Evolutionary conservation across 352 stramenopile genomes (phyloP).

Genomic region (Phytopythium aichiense): DNA sequence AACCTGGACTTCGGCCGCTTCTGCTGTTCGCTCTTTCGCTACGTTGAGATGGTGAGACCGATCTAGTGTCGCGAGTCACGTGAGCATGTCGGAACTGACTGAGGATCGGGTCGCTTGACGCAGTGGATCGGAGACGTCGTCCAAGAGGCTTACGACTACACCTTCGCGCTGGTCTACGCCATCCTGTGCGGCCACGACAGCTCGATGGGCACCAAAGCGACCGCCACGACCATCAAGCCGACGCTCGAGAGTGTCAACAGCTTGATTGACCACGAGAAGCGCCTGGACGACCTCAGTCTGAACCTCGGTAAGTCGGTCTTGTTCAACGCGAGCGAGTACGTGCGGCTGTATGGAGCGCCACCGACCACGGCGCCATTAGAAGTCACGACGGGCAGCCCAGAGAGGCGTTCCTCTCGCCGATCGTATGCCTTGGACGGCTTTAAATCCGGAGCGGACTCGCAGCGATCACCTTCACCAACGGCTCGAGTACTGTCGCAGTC

Average conservation of each 20-base stretch:
- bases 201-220: not conserved
- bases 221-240: conserved; percentile 10
- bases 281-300: conserved; percentile 18
- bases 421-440: not conserved
- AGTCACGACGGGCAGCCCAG: not conserved
- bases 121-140: conserved; percentile 20
- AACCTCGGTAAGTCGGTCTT: conserved; percentile 28
- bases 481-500: not conserved
- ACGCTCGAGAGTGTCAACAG: conserved; percentile 20
- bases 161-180: conserved; percentile 18
- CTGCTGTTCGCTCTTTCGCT: conserved; percentile 56
- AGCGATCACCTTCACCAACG: not conserved
- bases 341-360: conserved; percentile 16
- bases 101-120: not conserved
- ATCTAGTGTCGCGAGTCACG: not conserved
- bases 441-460: not conserved
- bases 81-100: not conserved
- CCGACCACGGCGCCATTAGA: not conserved
- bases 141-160: conserved; percentile 19
- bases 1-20: conserved; percentile 50
- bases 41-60: conserved; percentile 41
- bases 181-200: conserved; percentile 13
- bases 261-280: conserved; percentile 18
- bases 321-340: conserved; percentile 24
- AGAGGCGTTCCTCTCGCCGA: not conserved